Evolutionary conservation across 2,329 filamentous ascomycete genomes (phyloP).

Genomic region (Neurospora crassa): DNA sequence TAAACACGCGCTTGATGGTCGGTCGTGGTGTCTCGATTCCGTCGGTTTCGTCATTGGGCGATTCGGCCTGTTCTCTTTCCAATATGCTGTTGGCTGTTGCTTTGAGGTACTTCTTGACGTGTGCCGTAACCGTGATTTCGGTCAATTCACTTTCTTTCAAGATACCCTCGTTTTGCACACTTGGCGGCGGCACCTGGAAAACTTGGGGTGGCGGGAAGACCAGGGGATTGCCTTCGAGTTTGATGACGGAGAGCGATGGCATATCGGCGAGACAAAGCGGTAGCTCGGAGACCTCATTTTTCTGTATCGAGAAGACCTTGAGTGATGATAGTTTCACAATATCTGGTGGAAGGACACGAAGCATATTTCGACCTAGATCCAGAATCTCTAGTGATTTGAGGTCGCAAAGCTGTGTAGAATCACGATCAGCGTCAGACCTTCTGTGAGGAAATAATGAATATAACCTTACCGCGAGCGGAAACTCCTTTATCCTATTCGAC

Average conservation of each 20-base stretch:
- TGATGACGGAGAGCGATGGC: conserved; percentile 79
- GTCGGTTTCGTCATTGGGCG: conserved; percentile 58
- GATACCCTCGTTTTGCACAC: conserved; percentile 44
- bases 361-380: conserved; percentile 82
- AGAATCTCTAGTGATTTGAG: conserved; percentile 83
- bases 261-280: conserved; percentile 82
- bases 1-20: conserved; percentile 48
- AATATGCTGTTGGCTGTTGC: conserved; percentile 36
- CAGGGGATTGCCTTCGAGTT: conserved; percentile 81
- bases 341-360: conserved; percentile 66
- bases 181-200: conserved; percentile 47
- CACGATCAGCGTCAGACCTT: conserved; percentile 6
- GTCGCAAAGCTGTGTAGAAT: conserved; percentile 60
- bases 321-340: conserved; percentile 74
- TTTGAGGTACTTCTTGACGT: conserved; percentile 52
- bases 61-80: conserved; percentile 45
- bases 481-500: conserved; percentile 62
- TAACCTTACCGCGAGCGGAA: conserved; percentile 43
- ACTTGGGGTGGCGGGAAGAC: conserved; percentile 67
- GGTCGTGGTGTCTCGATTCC: conserved; percentile 69
- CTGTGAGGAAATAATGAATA: not conserved
- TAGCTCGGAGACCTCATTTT: conserved; percentile 77
- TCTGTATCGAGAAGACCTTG: conserved; percentile 80
- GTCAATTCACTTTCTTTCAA: conserved; percentile 55
- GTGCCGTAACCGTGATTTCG: conserved; percentile 48